phyloP scores from a whole-genome alignment of 345 rosid genomes.

The Populus tremula region DNA sequence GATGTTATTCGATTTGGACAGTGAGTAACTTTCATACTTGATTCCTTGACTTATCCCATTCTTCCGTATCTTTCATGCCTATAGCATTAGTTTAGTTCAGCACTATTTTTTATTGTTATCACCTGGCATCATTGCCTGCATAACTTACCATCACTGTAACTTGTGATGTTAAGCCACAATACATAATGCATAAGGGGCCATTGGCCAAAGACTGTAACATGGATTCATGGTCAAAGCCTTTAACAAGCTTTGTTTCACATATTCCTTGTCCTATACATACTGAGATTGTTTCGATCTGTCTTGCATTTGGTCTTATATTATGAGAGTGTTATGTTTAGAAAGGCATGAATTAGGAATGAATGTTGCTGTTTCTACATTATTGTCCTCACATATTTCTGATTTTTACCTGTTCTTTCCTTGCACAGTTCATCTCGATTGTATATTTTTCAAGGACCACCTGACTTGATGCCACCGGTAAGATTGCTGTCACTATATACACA shows the following conservation, averaged over 20 bases:
- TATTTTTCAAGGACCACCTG: slow-evolving; percentile 87
- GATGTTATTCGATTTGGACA: slow-evolving; percentile 92
- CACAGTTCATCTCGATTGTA: slow-evolving; percentile 73
- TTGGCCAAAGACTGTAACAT: background rate
- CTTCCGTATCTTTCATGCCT: slow-evolving; percentile 2
- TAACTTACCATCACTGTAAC: background rate
- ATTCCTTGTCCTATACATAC: background rate
- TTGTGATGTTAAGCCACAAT: background rate
- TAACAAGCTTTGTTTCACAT: background rate
- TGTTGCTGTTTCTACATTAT: background rate
- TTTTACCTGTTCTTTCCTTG: slow-evolving; percentile 13
- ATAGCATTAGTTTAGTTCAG: background rate
- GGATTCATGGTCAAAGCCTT: background rate
- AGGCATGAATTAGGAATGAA: too few relatives aligned
- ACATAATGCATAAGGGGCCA: background rate
- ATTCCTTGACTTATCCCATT: slow-evolving; percentile 2
- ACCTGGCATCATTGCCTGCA: background rate
- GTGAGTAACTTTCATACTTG: slow-evolving; percentile 42
- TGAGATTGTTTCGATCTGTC: background rate
- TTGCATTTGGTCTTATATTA: too few relatives aligned
- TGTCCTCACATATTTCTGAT: background rate
- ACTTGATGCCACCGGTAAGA: slow-evolving; percentile 86
- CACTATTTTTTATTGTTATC: background rate
- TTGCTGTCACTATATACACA: background rate
- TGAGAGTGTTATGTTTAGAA: background rate